These are phyloP conservation scores for Gaeumannomyces tritici DNA, from an alignment of 2,329 filamentous ascomycete species.

Conservation along the genomic window DNA sequence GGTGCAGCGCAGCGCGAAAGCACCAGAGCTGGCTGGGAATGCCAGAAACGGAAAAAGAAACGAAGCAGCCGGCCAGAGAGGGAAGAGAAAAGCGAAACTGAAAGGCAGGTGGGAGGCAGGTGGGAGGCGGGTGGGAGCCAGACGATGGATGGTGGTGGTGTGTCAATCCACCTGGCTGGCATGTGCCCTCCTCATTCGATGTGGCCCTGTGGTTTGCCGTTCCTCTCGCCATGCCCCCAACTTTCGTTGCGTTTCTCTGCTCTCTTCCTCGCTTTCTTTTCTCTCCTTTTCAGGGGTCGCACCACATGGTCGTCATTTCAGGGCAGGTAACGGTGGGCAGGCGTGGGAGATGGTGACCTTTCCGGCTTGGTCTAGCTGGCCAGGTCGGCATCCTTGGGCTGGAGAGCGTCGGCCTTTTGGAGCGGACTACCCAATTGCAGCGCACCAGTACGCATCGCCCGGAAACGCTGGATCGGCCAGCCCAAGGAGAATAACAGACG, in stretches of 20 bases:
- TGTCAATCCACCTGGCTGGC: not conserved
- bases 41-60: not conserved
- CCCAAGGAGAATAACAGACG: not conserved
- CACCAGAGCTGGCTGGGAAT: not conserved
- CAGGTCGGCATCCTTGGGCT: not conserved
- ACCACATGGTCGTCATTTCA: not conserved
- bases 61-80: not conserved
- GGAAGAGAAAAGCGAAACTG: not conserved
- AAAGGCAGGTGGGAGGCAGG: not conserved
- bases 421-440: not conserved
- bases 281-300: no score
- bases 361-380: not conserved
- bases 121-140: no score
- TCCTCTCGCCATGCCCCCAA: not conserved
- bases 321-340: not conserved
- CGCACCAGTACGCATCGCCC: not conserved
- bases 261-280: not conserved
- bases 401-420: not conserved
- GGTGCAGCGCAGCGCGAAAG: not conserved
- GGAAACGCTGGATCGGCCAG: not conserved
- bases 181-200: not conserved
- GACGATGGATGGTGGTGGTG: no score
- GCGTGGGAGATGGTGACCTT: not conserved
- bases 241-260: not conserved
- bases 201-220: not conserved